phyloP scores from a whole-genome alignment of 2,329 filamentous ascomycete species.

The Alternaria arbusti region DNA sequence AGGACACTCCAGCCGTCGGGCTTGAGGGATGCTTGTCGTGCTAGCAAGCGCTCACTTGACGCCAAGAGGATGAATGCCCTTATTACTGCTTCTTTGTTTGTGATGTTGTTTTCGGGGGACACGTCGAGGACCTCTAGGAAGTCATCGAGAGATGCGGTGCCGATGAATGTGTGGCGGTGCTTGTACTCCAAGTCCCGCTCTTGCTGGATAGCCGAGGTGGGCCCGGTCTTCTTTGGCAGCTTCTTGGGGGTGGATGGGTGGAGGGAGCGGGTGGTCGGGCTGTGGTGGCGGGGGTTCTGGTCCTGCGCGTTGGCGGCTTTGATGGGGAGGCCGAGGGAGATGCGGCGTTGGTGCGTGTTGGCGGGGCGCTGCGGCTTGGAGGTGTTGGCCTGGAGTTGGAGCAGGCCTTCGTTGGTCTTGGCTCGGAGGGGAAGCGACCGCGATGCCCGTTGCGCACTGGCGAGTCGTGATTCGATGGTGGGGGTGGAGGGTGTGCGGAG shows the following conservation, averaged over 20 bases:
- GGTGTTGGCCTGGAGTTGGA: conserved; percentile 26
- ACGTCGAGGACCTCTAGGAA: conserved; percentile 39
- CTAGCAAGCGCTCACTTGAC: conserved; percentile 34
- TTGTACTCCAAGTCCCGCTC: conserved; percentile 42
- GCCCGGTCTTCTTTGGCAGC: conserved; percentile 11
- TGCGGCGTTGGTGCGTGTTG: conserved; percentile 24
- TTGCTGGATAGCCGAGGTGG: conserved; percentile 14
- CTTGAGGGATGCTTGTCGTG: conserved; percentile 29
- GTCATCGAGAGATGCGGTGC: conserved; percentile 38
- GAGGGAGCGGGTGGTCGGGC: conserved; percentile 12
- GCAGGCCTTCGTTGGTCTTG: conserved; percentile 29
- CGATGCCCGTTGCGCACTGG: conserved; percentile 14
- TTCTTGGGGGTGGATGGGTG: conserved; percentile 4
- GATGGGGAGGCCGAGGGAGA: conserved; percentile 31
- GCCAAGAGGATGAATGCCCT: conserved; percentile 36
- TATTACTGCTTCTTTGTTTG: conserved; percentile 26
- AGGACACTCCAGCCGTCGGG: conserved; percentile 37
- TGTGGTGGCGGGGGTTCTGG: conserved; percentile 6
- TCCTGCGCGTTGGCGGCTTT: conserved; percentile 8
- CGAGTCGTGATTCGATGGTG: conserved; percentile 19
- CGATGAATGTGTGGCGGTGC: conserved; percentile 43
- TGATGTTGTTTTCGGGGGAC: conserved; percentile 20
- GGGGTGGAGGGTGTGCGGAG: conserved; percentile 22
- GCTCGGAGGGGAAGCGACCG: conserved; percentile 18
- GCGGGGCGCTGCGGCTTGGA: conserved; percentile 16